Evolutionary conservation across 192 early-diverging fungal genomes (phyloP).

Genomic region (Haplosporangium gracile): DNA sequence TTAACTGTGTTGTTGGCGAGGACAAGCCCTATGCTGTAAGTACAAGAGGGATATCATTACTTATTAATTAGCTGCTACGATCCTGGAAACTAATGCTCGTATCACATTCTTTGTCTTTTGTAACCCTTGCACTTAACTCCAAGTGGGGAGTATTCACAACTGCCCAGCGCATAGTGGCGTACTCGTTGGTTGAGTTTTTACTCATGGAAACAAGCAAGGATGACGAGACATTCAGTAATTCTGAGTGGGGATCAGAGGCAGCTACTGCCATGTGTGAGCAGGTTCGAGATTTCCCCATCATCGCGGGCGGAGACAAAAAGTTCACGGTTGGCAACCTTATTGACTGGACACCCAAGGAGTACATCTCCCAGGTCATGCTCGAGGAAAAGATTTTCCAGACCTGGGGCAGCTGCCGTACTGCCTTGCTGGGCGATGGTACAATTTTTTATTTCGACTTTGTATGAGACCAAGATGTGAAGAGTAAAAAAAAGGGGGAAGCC

Average conservation of each 20-base stretch:
- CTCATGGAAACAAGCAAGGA: not conserved
- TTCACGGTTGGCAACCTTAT: constrained; percentile 19
- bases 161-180: no score
- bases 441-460: no score
- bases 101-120: no score
- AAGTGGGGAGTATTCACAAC: no score
- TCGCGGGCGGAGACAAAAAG: not conserved
- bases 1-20: not conserved
- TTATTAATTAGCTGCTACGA: not conserved
- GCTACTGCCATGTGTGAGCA: constrained; percentile 23
- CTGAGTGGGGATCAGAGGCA: constrained; percentile 14
- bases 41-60: no score
- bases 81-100: no score
- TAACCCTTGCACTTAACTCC: no score
- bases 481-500: no score
- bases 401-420: constrained; percentile 24
- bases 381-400: constrained; percentile 46
- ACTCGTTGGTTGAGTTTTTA: not conserved
- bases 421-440: constrained; percentile 38
- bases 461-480: no score
- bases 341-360: constrained; percentile 12
- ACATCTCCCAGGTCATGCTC: constrained; percentile 29
- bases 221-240: not conserved
- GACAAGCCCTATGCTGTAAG: not conserved
- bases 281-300: constrained; percentile 11